Conservation (phyloP, 2,329 filamentous ascomycete genomes). For the Colletotrichum trifolii region DNA sequence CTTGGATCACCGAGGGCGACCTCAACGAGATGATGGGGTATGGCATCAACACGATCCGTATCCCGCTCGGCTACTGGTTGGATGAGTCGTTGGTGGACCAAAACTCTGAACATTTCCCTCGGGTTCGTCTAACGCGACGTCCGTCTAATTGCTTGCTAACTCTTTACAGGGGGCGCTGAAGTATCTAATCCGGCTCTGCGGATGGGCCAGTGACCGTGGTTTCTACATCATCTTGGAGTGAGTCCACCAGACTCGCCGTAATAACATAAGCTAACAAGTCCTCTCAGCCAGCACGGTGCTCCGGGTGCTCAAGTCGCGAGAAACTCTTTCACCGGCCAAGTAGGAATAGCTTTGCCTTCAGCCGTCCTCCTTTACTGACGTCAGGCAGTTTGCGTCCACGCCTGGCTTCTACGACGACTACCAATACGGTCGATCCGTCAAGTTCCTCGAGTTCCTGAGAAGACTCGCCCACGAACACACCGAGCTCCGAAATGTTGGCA, state of each 20-base stretch:
- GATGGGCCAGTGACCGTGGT: constrained; percentile 59
- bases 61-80: constrained; percentile 68
- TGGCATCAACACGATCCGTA: constrained; percentile 64
- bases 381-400: constrained; percentile 33
- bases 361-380: not conserved
- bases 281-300: constrained; percentile 55
- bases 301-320: constrained; percentile 59
- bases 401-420: constrained; percentile 67
- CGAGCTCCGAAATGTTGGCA: constrained; percentile 66
- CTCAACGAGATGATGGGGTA: constrained; percentile 60
- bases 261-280: not conserved
- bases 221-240: constrained; percentile 64
- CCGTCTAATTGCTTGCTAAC: not conserved
- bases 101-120: constrained; percentile 61
- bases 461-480: constrained; percentile 59
- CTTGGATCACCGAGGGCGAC: constrained; percentile 61
- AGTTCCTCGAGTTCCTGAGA: constrained; percentile 68
- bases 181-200: constrained; percentile 58
- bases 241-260: not conserved
- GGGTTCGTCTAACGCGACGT: constrained; percentile 3
- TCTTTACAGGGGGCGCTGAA: constrained; percentile 52
- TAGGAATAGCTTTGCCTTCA: constrained; percentile 15
- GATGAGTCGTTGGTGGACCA: constrained; percentile 59
- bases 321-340: constrained; percentile 60
- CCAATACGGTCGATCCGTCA: constrained; percentile 65